A percentile compares a stretch with the other conserved stretches of the same genome.
Evolutionary conservation across 805 yeast species (phyloP).

Genomic region (Wickerhamomyces pijperi): DNA sequence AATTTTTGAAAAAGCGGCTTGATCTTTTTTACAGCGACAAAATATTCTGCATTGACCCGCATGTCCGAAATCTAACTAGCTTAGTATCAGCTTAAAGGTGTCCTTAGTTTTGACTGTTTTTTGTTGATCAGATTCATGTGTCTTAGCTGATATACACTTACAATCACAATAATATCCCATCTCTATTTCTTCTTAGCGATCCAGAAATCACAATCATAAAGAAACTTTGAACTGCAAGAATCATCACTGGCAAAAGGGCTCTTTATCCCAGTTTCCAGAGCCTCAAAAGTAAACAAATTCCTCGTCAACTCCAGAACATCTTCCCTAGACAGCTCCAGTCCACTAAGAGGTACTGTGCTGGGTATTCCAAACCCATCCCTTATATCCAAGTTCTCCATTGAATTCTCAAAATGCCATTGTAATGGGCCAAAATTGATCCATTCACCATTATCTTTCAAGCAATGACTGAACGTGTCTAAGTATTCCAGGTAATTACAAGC

Average conservation of each 20-base stretch:
- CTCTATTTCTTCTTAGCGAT: constrained; percentile 35
- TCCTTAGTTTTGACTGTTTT: too few species aligned
- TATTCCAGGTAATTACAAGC: constrained; percentile 50
- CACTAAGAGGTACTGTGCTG: constrained; percentile 28
- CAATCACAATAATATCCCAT: too few species aligned
- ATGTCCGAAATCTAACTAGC: too few species aligned
- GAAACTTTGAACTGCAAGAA: constrained; percentile 39
- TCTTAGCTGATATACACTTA: too few species aligned
- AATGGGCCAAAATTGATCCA: constrained; percentile 66
- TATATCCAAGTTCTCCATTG: constrained; percentile 20
- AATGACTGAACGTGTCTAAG: constrained; percentile 33
- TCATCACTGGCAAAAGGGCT: constrained; percentile 45
- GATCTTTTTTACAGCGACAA: too few species aligned
- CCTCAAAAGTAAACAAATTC: constrained; percentile 38
- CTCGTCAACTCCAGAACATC: constrained; percentile 39
- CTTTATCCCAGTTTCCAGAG: constrained; percentile 31
- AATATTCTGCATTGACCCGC: too few species aligned
- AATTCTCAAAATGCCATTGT: constrained; percentile 62
- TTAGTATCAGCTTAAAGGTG: too few species aligned
- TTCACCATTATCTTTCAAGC: constrained; percentile 32
- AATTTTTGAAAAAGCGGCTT: too few species aligned
- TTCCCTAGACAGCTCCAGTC: constrained; percentile 48
- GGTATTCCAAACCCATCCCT: neutral
- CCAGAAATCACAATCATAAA: constrained; percentile 61
- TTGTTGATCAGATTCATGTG: too few species aligned